Evolutionary conservation across 1,284 basidiomycete species (phyloP), one percentile per base, ranked within the genome.

Genomic region (Stereum hirsutum): DNA sequence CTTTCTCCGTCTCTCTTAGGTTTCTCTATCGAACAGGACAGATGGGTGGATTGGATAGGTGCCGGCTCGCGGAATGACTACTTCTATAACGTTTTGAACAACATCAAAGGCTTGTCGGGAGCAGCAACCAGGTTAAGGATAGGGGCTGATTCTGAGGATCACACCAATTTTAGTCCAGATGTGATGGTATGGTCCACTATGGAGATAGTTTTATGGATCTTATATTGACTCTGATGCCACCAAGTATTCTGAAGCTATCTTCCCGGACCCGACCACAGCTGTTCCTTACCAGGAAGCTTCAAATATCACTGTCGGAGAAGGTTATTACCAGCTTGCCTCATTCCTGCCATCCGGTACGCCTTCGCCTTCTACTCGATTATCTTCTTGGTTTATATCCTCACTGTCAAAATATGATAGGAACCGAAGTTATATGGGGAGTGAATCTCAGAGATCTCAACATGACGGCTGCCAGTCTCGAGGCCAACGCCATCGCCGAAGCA

Each of bases 21-120:
- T 0, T 69, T 82, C 49, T 83, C 78, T 14, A 72, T 84, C 42
- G 81, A 82, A 54, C 74, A 81, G 54, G 79, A 83, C 51, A 62
- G 74, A 12, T 83, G 78, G 78, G 64, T 66, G 11, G 77, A 80
- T 46, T 84, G 80, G 80, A 59, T 60, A 11, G 79, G 81, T 10
- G 65, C 62, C 1, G 58, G 63, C 10, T 56, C 64, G 2, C 60
- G 59, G 31, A 81, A 81, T 52, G 45, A 67, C 12, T 82, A 79
- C 57, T 72, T 77, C 48, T 65, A 65, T 57, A 80, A 75, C 48
- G 70, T 70, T 6, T 61, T 82, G 38, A 60, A 72, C 45, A 81
- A 80, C 52, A 55, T 78, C 43, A 71, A 66, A 33, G 51, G 56
- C 25, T 60, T 78, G n/a, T 72, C 76, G 3, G 74, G 79, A 2